Conservation (phyloP, 495 filamentous ascomycete species). For the Immersiella caudata region DNA sequence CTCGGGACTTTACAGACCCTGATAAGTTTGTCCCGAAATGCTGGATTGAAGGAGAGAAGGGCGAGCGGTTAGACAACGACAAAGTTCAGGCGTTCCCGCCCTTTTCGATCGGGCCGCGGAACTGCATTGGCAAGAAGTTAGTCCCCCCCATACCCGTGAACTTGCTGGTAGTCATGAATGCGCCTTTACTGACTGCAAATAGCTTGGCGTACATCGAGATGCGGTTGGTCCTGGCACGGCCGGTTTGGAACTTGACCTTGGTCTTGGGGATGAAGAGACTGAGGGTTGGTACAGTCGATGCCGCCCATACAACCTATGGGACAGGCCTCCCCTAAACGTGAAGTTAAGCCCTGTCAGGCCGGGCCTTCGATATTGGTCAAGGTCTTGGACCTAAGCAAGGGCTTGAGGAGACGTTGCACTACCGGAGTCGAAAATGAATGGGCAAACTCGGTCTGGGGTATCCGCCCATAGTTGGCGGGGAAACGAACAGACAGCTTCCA, state of each 20-base stretch:
- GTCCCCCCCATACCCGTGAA: not conserved
- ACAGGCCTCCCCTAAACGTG: conserved; percentile 23
- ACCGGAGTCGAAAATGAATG: no score
- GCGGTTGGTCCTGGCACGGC: conserved; percentile 49
- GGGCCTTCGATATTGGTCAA: no score
- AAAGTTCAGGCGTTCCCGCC: conserved; percentile 44
- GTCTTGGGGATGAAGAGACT: conserved; percentile 37
- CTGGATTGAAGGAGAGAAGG: conserved; percentile 42
- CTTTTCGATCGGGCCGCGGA: conserved; percentile 52
- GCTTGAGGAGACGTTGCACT: no score
- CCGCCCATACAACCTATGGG: conserved; percentile 20
- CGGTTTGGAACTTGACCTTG: conserved; percentile 55
- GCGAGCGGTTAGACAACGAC: conserved; percentile 49
- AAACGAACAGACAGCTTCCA: no score
- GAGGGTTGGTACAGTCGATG: conserved; percentile 35
- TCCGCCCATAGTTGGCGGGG: no score
- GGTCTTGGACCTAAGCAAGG: no score
- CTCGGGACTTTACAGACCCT: conserved; percentile 50
- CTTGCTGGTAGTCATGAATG: not conserved
- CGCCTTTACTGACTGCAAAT: not conserved
- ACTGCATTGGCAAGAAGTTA: conserved; percentile 54
- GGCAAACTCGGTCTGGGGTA: no score
- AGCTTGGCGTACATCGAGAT: conserved; percentile 48
- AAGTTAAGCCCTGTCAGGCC: not conserved
- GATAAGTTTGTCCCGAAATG: conserved; percentile 55